Evolutionary conservation across 2,329 filamentous ascomycete genomes (phyloP), one percentile per base, ranked within the genome.

Genomic region (Sclerotinia glacialis): DNA sequence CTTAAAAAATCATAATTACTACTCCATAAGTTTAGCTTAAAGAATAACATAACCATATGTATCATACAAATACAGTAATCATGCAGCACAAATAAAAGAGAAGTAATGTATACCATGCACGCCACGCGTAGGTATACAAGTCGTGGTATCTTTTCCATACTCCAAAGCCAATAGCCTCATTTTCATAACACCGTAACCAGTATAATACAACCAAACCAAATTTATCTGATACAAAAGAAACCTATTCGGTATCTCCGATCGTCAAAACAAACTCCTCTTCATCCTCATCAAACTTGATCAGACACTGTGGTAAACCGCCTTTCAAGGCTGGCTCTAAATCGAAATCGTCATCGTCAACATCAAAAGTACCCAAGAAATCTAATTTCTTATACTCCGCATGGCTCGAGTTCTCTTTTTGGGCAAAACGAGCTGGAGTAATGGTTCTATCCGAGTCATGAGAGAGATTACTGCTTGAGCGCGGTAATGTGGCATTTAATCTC

Each of bases 301-400:
- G 59, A 75, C 69, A 73, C 26, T 76, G 71, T 16, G 73, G 72
- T 46, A 76, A 64, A 3, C 56, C 67, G 23, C 73, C 74, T 52
- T 71, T 68, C 23, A 76, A 65, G 6, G 71, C 71, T 7, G 70
- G 69, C 55, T 74, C 74, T 49, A 72, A 59, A n/a, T 82, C 79
- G 8, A 72, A 59, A n/a, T 82, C 79, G 8, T 83, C 81, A 5
- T 81, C 80, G 28, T 80, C 79, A 5, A 76, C 75, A 31, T 86
- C 82, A 72, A 89, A 88, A 28, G 88, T 85, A 18, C 81, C 83
- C 54, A 86, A 76, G 71, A 88, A 87, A 3, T 82, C 79, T 0
- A 85, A 83, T 31, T 79, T 80, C 55, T 78, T 75, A 61, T 75
- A 76, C 64, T 79, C 76, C 42, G 26, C 77, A 78, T 11, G 75